Conservation (phyloP, 768 basidiomycete species). For the Wakefieldia striispora region DNA sequence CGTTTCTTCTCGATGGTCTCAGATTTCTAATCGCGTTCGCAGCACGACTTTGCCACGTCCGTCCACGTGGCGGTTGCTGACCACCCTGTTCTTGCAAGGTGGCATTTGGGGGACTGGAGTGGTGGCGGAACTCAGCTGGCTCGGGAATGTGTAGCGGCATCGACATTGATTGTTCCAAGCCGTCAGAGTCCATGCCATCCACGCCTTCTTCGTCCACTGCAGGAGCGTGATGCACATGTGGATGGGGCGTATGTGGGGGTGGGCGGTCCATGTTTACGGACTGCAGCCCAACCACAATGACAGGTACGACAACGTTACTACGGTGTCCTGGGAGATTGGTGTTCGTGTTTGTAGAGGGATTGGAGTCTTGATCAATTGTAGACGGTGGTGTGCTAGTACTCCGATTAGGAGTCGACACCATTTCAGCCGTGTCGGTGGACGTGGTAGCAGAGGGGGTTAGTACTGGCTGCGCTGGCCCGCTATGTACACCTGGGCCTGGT, state of each 20-base stretch:
- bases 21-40: constrained; percentile 60
- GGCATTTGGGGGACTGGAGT: constrained; percentile 9
- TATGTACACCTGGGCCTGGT: constrained; percentile 17
- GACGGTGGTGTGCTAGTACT: constrained; percentile 5
- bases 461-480: constrained; percentile 12
- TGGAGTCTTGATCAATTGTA: constrained; percentile 14
- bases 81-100: constrained; percentile 14
- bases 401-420: constrained; percentile 9
- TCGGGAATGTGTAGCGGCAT: constrained; percentile 29
- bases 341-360: constrained; percentile 12
- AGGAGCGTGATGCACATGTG: constrained; percentile 8
- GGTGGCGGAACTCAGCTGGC: constrained; percentile 20
- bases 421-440: constrained; percentile 15
- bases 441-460: constrained; percentile 10
- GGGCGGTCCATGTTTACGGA: constrained; percentile 56
- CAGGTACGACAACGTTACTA: constrained; percentile 62
- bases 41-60: constrained; percentile 60
- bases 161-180: constrained; percentile 23
- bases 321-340: constrained; percentile 26
- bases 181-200: constrained; percentile 28
- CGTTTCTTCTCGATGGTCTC: constrained; percentile 36
- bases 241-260: constrained; percentile 21
- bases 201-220: constrained; percentile 24
- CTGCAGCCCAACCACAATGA: constrained; percentile 82
- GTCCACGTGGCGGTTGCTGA: constrained; percentile 30